A percentile compares a stretch with the other conserved stretches of the same genome.
Evolutionary conservation across 768 basidiomycete species (phyloP).

Genomic region (Megacollybia marginata): DNA sequence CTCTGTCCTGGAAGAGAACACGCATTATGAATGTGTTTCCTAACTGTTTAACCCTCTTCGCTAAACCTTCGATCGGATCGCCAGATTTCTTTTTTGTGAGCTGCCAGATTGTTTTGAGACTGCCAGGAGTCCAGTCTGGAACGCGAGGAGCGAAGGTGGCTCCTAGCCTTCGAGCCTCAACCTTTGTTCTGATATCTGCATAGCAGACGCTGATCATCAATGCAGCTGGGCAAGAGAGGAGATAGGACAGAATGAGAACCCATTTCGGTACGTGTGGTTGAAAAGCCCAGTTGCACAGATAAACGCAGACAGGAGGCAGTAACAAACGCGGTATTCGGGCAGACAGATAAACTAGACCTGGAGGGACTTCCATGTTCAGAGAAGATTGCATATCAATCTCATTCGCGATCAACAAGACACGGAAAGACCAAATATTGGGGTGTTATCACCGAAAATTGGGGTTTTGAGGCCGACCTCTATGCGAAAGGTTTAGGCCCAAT

Average conservation of each 20-base stretch:
- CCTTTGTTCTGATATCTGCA: background rate
- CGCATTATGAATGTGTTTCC: background rate
- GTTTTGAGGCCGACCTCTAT: no score
- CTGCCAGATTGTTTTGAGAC: background rate
- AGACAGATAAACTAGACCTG: background rate
- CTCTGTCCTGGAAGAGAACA: background rate
- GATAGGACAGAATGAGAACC: background rate
- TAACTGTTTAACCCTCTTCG: background rate
- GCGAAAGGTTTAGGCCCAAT: no score
- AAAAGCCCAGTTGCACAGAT: background rate
- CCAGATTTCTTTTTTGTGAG: background rate
- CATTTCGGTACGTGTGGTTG: background rate
- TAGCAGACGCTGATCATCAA: background rate
- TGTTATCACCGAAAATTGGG: no score
- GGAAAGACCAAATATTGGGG: no score
- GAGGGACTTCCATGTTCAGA: background rate
- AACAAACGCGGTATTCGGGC: background rate
- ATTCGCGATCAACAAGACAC: no score
- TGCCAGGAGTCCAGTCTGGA: background rate
- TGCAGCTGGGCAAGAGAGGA: background rate
- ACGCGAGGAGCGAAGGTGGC: background rate
- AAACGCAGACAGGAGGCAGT: background rate
- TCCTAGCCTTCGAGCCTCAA: background rate
- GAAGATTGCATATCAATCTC: no score
- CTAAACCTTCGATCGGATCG: background rate